These are phyloP conservation scores for Cystobasidium tubakii DNA, from an alignment of 768 basidiomycete genomes.

Conservation along the genomic window DNA sequence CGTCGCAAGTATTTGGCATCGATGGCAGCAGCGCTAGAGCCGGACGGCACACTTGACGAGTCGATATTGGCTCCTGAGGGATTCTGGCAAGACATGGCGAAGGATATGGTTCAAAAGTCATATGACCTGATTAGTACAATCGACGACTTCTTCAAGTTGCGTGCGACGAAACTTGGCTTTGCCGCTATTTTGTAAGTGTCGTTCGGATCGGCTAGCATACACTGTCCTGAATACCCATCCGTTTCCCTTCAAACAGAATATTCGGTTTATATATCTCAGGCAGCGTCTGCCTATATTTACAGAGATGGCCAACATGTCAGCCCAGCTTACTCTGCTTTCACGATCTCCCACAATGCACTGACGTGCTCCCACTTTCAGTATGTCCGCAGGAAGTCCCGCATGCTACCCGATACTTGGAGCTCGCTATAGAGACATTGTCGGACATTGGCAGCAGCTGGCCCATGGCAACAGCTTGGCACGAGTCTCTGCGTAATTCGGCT, in stretches of 20 bases:
- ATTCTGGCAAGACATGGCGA: slow-evolving; percentile 10
- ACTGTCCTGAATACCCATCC: too few species aligned
- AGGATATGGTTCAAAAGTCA: slow-evolving; percentile 1
- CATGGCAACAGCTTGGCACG: slow-evolving; percentile 22
- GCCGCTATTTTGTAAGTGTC: slow-evolving; percentile 4
- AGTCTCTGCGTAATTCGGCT: slow-evolving; percentile 12
- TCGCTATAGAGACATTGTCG: neutral
- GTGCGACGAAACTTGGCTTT: neutral
- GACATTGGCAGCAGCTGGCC: neutral
- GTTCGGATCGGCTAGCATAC: too few species aligned
- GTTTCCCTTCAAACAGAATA: neutral
- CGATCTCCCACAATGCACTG: too few species aligned
- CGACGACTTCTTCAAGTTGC: slow-evolving; percentile 15
- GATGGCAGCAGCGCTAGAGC: slow-evolving; percentile 4
- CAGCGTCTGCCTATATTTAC: slow-evolving; percentile 4
- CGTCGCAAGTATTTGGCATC: slow-evolving; percentile 22
- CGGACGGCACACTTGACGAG: neutral
- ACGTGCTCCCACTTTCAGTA: too few species aligned
- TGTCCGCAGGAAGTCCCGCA: slow-evolving; percentile 8
- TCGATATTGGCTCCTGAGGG: slow-evolving; percentile 11
- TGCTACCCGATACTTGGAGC: neutral
- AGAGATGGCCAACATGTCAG: slow-evolving; percentile 10
- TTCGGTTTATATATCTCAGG: slow-evolving; percentile 10
- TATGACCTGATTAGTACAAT: slow-evolving; percentile 4
- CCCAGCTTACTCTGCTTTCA: neutral